Conservation (phyloP, 1,139 yeast species). For the Yamadazyma spencermartinsiae region DNA sequence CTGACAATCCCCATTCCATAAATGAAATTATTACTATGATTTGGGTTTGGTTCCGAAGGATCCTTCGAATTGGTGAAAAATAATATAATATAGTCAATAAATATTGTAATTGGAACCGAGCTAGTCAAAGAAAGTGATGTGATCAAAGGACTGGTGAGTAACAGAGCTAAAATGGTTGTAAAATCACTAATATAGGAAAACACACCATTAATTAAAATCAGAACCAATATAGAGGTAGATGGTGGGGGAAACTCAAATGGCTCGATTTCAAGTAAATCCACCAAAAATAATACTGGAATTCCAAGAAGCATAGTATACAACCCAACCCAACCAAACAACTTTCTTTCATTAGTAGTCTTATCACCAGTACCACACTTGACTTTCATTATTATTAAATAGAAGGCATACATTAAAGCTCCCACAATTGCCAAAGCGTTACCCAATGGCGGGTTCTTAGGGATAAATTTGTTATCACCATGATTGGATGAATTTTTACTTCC, state of each 20-base stretch:
- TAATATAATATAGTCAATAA: slow-evolving; percentile 42
- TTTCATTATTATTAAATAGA: slow-evolving; percentile 45
- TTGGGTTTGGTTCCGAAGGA: not conserved
- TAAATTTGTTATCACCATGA: slow-evolving; percentile 22
- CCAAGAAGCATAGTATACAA: slow-evolving; percentile 39
- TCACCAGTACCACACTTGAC: slow-evolving; percentile 45
- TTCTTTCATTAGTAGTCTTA: slow-evolving; percentile 46
- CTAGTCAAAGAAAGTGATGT: slow-evolving; percentile 53
- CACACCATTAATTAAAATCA: slow-evolving; percentile 43
- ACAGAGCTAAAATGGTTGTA: slow-evolving; percentile 49
- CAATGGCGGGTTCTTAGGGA: slow-evolving; percentile 40
- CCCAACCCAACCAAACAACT: slow-evolving; percentile 51
- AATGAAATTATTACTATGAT: slow-evolving; percentile 23
- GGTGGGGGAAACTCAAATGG: slow-evolving; percentile 44
- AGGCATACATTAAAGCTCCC: slow-evolving; percentile 51
- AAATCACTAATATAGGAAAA: slow-evolving; percentile 52
- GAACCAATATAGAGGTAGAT: slow-evolving; percentile 27
- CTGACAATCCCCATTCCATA: slow-evolving; percentile 49
- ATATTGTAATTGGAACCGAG: slow-evolving; percentile 53
- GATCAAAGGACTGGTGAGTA: slow-evolving; percentile 55
- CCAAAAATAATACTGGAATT: slow-evolving; percentile 36
- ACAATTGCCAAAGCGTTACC: slow-evolving; percentile 48
- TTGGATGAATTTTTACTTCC: slow-evolving; percentile 21
- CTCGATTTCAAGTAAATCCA: slow-evolving; percentile 38
- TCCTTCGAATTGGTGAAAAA: slow-evolving; percentile 16